A percentile compares a stretch with the other conserved stretches of the same genome.
These are phyloP conservation scores for Chytridiales sp. DNA, from an alignment of 371 early-diverging fungal species.

Conservation along the genomic window DNA sequence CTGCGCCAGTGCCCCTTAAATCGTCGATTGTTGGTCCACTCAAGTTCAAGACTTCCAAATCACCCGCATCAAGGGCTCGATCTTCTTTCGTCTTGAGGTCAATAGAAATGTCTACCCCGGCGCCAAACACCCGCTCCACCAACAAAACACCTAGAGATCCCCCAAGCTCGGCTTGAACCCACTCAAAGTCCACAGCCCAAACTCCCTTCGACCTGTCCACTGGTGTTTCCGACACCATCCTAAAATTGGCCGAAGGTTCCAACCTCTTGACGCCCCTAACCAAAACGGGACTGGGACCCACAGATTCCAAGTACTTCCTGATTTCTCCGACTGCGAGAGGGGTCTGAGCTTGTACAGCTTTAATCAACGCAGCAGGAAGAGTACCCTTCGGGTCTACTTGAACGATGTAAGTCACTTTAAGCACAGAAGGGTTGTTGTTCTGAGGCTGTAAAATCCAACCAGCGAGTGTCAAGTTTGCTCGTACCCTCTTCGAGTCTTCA, in stretches of 20 bases:
- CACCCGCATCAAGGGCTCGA: too few relatives aligned
- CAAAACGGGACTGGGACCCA: background rate
- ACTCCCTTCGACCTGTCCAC: too few relatives aligned
- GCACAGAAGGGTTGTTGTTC: too few relatives aligned
- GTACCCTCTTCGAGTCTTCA: constrained; percentile 26
- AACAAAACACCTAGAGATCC: too few relatives aligned
- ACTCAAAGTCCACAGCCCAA: too few relatives aligned
- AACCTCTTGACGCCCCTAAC: background rate
- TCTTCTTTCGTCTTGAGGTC: too few relatives aligned
- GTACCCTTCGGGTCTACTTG: constrained; percentile 42
- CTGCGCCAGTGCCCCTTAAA: constrained; percentile 10
- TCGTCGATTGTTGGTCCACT: too few relatives aligned
- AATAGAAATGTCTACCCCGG: too few relatives aligned
- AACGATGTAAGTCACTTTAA: constrained; percentile 30
- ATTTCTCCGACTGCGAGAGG: background rate
- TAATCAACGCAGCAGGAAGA: constrained; percentile 20
- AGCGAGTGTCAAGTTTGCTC: constrained; percentile 30
- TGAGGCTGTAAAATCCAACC: constrained; percentile 32
- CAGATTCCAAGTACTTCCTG: background rate
- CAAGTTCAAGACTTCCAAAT: too few relatives aligned
- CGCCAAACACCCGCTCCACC: too few relatives aligned
- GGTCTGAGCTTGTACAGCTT: background rate
- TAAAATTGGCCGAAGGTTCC: background rate
- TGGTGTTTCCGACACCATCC: background rate
- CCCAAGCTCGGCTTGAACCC: too few relatives aligned